These are phyloP conservation scores for Orbilia brochopaga DNA, from an alignment of 2,329 filamentous ascomycete species.

Conservation along the genomic window DNA sequence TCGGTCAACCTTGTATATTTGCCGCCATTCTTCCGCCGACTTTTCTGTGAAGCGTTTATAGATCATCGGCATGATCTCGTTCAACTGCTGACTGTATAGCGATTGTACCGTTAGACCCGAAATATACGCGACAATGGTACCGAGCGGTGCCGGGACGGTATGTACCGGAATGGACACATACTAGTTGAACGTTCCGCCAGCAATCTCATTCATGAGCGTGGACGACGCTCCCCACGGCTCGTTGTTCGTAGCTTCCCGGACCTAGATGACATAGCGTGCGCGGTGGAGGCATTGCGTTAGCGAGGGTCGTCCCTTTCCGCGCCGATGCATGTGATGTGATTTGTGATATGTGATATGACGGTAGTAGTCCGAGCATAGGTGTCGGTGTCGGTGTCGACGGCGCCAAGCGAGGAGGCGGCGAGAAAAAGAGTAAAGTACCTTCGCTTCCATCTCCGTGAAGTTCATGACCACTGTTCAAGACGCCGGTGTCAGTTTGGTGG, in stretches of 20 bases:
- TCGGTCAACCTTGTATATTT: constrained; percentile 88
- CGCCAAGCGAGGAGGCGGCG: not conserved
- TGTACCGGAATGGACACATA: constrained; percentile 62
- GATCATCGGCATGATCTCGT: constrained; percentile 99
- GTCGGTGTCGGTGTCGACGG: constrained; percentile 1
- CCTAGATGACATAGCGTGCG: constrained; percentile 62
- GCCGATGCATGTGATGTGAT: constrained; percentile 14
- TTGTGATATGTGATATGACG: constrained; percentile 18
- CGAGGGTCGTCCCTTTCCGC: not conserved
- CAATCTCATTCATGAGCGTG: constrained; percentile 94
- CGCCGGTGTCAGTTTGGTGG: constrained; percentile 46
- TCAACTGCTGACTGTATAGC: constrained; percentile 78
- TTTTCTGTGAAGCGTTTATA: constrained; percentile 99
- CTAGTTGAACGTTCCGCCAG: constrained; percentile 98
- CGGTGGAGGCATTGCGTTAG: constrained; percentile 25
- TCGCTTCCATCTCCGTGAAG: constrained; percentile 89
- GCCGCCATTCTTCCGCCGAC: constrained; percentile 95
- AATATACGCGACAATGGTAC: constrained; percentile 15
- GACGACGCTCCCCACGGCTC: constrained; percentile 92
- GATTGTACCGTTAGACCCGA: constrained; percentile 53
- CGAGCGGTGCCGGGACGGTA: not conserved
- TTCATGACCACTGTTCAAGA: constrained; percentile 82
- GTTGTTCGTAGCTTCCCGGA: constrained; percentile 98
- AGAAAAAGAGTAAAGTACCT: constrained; percentile 60
- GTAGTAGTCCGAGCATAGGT: too few species aligned